Evolutionary conservation across 768 basidiomycete species (phyloP).

Genomic region (Rhodotorula diobovata): DNA sequence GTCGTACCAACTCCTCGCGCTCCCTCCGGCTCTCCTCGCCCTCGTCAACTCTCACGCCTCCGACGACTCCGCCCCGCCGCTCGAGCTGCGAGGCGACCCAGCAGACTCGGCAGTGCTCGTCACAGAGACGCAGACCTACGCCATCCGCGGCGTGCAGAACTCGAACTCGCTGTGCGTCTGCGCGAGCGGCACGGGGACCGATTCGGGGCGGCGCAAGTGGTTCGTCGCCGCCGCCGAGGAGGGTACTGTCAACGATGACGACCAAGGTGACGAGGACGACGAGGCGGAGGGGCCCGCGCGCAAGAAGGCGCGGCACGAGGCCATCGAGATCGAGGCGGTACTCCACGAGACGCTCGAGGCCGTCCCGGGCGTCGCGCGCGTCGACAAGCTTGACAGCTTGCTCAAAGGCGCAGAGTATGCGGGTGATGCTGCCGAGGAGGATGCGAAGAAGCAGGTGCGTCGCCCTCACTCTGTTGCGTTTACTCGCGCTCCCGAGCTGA

Average conservation of each 20-base stretch:
- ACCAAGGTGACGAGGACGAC: not conserved
- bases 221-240: constrained; percentile 1
- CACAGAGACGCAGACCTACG: constrained; percentile 71
- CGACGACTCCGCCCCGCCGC: constrained; percentile 47
- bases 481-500: not conserved
- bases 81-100: constrained; percentile 73
- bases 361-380: constrained; percentile 66
- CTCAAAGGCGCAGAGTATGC: constrained; percentile 70
- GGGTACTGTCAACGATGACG: constrained; percentile 42
- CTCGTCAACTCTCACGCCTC: constrained; percentile 41
- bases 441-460: not conserved
- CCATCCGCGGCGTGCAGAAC: constrained; percentile 74
- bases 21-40: constrained; percentile 60
- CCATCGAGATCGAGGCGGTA: constrained; percentile 70
- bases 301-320: constrained; percentile 42
- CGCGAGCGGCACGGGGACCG: not conserved
- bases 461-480: not conserved
- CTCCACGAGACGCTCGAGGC: constrained; percentile 80
- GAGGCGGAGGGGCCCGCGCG: constrained; percentile 10
- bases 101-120: constrained; percentile 87
- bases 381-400: constrained; percentile 61
- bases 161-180: constrained; percentile 66
- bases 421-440: constrained; percentile 46
- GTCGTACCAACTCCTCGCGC: constrained; percentile 57
- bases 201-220: not conserved